Evolutionary conservation across 306 rosid species (phyloP).

Genomic region (Astragalus glycyphyllos): DNA sequence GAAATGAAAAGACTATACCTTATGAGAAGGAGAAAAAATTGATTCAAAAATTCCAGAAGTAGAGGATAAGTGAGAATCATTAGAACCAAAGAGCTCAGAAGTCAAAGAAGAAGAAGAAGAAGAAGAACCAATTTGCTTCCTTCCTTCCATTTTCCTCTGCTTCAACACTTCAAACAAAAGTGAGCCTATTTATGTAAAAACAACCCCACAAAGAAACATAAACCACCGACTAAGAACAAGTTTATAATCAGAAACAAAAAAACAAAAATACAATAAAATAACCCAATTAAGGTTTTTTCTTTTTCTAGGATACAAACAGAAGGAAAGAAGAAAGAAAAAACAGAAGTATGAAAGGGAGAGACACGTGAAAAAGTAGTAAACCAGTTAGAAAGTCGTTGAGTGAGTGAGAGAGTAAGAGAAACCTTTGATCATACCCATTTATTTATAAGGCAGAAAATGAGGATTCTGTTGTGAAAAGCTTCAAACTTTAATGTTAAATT

Average conservation of each 20-base stretch:
- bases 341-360: slow-evolving; percentile 41
- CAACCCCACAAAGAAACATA: slow-evolving; percentile 32
- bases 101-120: slow-evolving; percentile 71
- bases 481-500: not conserved
- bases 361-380: slow-evolving; percentile 72
- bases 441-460: slow-evolving; percentile 30
- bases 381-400: too few relatives aligned
- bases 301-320: slow-evolving; percentile 49
- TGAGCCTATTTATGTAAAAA: slow-evolving; percentile 7
- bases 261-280: not conserved
- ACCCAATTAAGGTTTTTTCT: slow-evolving; percentile 32
- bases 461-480: not conserved
- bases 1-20: slow-evolving; percentile 52
- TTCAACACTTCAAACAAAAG: slow-evolving; percentile 34
- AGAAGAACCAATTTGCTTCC: slow-evolving; percentile 49
- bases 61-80: slow-evolving; percentile 52
- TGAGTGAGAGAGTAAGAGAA: slow-evolving; percentile 15
- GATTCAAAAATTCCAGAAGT: slow-evolving; percentile 67
- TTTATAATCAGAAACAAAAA: not conserved
- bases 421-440: slow-evolving; percentile 50
- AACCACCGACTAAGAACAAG: slow-evolving; percentile 50
- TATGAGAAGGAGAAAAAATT: slow-evolving; percentile 60
- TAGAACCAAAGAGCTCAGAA: slow-evolving; percentile 73
- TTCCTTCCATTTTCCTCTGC: slow-evolving; percentile 66
- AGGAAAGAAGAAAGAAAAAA: slow-evolving; percentile 23